These are phyloP conservation scores for Talaromyces adpressus DNA, from an alignment of 495 filamentous ascomycete genomes.

Conservation along the genomic window DNA sequence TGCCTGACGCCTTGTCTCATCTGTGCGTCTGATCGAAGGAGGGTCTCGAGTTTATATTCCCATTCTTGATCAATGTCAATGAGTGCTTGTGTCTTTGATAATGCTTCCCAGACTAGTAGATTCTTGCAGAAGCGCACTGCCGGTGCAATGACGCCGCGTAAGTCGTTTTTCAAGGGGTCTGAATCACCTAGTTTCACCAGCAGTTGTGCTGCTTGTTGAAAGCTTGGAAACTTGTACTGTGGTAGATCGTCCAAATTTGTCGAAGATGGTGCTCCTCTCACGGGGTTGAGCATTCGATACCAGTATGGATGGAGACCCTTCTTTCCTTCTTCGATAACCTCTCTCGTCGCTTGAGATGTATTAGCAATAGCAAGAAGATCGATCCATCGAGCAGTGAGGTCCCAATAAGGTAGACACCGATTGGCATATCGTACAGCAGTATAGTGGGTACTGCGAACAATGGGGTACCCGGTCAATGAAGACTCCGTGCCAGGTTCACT, in stretches of 20 bases:
- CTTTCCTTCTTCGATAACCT: conserved; percentile 82
- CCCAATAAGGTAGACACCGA: conserved; percentile 72
- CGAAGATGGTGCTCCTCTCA: conserved; percentile 13
- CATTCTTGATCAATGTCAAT: conserved; percentile 71
- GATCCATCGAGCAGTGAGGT: conserved; percentile 79
- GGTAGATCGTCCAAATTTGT: conserved; percentile 16
- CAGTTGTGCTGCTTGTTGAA: conserved; percentile 29
- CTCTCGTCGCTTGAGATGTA: conserved; percentile 55
- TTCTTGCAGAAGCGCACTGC: conserved; percentile 65
- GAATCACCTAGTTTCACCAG: conserved; percentile 12
- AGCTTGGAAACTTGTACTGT: conserved; percentile 39
- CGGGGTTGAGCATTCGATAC: conserved; percentile 59
- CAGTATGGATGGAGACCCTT: conserved; percentile 82
- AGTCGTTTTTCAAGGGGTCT: conserved; percentile 10
- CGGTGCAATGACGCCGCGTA: conserved; percentile 39
- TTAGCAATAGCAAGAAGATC: conserved; percentile 71
- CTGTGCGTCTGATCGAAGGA: conserved; percentile 56
- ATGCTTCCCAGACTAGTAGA: conserved; percentile 65
- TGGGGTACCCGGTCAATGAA: conserved; percentile 27
- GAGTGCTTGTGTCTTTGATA: conserved; percentile 40
- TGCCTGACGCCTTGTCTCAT: conserved; percentile 50
- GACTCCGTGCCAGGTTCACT: conserved; percentile 42
- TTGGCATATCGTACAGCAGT: conserved; percentile 86
- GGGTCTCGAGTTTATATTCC: conserved; percentile 69
- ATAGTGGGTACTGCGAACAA: conserved; percentile 65